phyloP scores from a whole-genome alignment of 2,329 filamentous ascomycete species.

The Cytospora piceicola region DNA sequence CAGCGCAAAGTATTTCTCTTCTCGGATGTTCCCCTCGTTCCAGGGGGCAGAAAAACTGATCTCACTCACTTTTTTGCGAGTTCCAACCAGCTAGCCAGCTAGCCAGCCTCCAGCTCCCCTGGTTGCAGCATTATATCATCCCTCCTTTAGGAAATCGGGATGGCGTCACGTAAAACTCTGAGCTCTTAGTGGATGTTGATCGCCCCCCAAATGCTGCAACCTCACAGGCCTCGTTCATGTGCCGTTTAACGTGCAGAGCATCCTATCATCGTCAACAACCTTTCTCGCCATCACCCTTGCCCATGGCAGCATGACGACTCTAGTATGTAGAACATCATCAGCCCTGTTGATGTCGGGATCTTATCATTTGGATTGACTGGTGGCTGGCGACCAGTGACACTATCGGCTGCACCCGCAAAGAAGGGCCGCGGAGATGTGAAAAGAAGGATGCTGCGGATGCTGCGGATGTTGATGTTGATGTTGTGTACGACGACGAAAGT shows the following conservation, averaged over 20 bases:
- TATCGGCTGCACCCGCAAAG: not conserved
- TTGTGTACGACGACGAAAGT: not conserved
- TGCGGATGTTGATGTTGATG: not conserved
- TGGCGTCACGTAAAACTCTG: conserved; percentile 1
- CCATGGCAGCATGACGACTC: not conserved
- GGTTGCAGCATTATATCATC: not conserved
- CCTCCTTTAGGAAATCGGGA: not conserved
- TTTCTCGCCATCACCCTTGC: not conserved
- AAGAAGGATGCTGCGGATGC: not conserved
- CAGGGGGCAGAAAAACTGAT: not conserved
- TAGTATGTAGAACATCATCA: not conserved
- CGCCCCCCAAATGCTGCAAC: not conserved
- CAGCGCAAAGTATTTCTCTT: conserved; percentile 6
- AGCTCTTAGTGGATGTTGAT: not conserved
- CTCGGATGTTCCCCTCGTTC: not conserved
- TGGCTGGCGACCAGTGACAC: not conserved
- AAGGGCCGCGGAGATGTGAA: not conserved
- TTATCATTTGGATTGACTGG: not conserved
- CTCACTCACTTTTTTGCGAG: not conserved
- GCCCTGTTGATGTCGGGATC: not conserved
- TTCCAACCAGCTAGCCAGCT: too few species aligned
- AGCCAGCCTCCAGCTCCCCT: too few species aligned
- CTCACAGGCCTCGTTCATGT: too few species aligned
- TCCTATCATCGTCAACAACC: not conserved
- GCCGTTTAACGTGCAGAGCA: not conserved